phyloP scores from a whole-genome alignment of 2,329 filamentous ascomycete genomes.

The Didymella arachidicola region DNA sequence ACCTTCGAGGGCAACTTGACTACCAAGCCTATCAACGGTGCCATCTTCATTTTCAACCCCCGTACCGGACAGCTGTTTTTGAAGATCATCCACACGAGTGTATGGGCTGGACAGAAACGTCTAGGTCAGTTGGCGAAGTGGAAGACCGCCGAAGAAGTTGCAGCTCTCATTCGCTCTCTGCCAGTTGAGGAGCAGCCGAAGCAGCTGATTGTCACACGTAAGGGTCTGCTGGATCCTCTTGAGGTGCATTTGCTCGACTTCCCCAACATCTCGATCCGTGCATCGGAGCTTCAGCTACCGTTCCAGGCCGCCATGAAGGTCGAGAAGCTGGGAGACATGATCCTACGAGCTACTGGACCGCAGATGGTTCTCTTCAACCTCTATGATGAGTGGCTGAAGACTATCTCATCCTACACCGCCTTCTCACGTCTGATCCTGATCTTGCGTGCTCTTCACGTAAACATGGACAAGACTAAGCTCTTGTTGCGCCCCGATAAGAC shows the following conservation, averaged over 20 bases:
- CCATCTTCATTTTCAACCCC: constrained; percentile 99
- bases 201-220: constrained; percentile 96
- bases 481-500: constrained; percentile 95
- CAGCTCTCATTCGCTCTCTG: constrained; percentile 91
- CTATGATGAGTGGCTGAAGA: constrained; percentile 99
- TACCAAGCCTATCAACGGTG: constrained; percentile 98
- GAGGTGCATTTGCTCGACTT: constrained; percentile 98
- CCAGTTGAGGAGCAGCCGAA: constrained; percentile 98
- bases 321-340: constrained; percentile 99
- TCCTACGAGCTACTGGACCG: constrained; percentile 94
- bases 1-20: constrained; percentile 99
- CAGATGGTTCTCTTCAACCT: constrained; percentile 99
- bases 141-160: constrained; percentile 99
- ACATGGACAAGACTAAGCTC: constrained; percentile 97
- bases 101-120: constrained; percentile 99
- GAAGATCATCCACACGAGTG: constrained; percentile 99
- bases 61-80: constrained; percentile 95
- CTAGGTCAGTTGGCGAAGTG: constrained; percentile 97
- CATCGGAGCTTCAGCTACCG: constrained; percentile 93
- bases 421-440: constrained; percentile 96
- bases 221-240: constrained; percentile 94
- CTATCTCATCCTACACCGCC: constrained; percentile 96
- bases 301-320: constrained; percentile 99
- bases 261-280: constrained; percentile 97
- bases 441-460: constrained; percentile 92